Evolutionary conservation across 2,329 filamentous ascomycete species (phyloP), one percentile per base, ranked within the genome.

Genomic region (Aspergillus felis): DNA sequence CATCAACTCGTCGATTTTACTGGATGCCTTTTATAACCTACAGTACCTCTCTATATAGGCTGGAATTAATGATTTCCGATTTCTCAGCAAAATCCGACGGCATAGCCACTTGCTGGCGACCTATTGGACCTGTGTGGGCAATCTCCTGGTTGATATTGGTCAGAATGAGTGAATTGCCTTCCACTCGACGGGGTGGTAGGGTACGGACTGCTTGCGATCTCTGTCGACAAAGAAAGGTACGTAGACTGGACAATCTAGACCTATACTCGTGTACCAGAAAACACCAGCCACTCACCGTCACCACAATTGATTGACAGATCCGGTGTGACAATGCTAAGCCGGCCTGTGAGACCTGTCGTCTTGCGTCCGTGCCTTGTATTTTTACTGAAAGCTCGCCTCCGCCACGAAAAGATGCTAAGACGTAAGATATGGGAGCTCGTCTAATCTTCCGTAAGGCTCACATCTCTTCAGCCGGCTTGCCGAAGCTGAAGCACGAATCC

Each of bases 261-360:
- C 28, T 29, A 10, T 12, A 29, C 3, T 12, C 28, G 28, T 12
- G 28, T 29, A 29, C 28, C 9, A 32, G 12, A 32, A 32, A 12
- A 12, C 29, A 32, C 4, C 12, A 20, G 20, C 9, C 22, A 52
- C 14, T 24, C 14, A 50, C 9, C 24, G 46, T 24, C 14, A 47
- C 6, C 29, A 38, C 42, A 12, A 29, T 29, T 50, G 8, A 52
- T 47, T 12, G 12, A 46, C 24, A 69, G 67, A 69, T 69, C 29
- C 64, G 64, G 35, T 69, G 67, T 55, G 64, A 69, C 48, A 59
- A 55, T 46, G 64, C 51, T 3, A 60, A 64, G 20, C 66, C 67
- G 22, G 58, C 61, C 27, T 69, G 67, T 20, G 67, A 69, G 22
- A 65, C 61, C 7, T 69, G 67, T 47, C 52, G 55, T 27, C 38